Percentiles rank a stretch among this genome's conserved stretches.
These are phyloP conservation scores for Diaporthe nobilis DNA, from an alignment of 2,329 filamentous ascomycete genomes.

Conservation along the genomic window DNA sequence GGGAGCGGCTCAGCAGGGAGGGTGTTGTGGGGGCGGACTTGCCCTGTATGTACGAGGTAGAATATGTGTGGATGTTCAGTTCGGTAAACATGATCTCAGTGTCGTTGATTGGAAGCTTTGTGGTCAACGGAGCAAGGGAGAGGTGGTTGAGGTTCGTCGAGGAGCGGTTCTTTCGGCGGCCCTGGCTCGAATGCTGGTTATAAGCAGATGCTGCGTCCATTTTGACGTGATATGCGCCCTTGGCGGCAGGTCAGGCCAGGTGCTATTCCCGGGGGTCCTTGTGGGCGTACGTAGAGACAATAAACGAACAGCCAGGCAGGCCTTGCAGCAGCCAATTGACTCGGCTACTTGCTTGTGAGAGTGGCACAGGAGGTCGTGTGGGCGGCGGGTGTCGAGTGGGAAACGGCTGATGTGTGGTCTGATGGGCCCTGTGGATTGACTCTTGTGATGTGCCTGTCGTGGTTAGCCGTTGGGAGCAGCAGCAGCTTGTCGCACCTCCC, in stretches of 20 bases:
- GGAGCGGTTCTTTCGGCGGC: conserved; percentile 71
- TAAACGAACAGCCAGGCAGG: not conserved
- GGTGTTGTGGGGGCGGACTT: conserved; percentile 76
- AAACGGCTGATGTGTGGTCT: conserved; percentile 40
- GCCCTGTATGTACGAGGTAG: conserved; percentile 71
- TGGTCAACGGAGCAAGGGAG: conserved; percentile 74
- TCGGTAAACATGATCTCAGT: conserved; percentile 61
- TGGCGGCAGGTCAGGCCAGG: not conserved
- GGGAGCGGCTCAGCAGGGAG: conserved; percentile 71
- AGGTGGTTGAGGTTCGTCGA: conserved; percentile 72
- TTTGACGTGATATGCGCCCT: conserved; percentile 41
- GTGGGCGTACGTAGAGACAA: not conserved
- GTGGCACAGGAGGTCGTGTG: conserved; percentile 14
- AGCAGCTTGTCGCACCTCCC: conserved; percentile 20
- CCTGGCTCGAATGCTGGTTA: conserved; percentile 70
- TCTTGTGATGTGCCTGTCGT: conserved; percentile 32
- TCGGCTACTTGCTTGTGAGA: conserved; percentile 7
- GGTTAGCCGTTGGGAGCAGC: conserved; percentile 25
- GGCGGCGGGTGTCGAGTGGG: not conserved
- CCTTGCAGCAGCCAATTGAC: conserved; percentile 26
- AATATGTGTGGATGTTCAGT: conserved; percentile 46
- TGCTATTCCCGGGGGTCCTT: not conserved
- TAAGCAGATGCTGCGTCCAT: conserved; percentile 70
- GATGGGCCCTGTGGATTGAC: conserved; percentile 32
- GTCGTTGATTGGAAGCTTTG: conserved; percentile 71